phyloP scores from a whole-genome alignment of 1,139 yeast species.

The Scheffersomyces lignicola region DNA sequence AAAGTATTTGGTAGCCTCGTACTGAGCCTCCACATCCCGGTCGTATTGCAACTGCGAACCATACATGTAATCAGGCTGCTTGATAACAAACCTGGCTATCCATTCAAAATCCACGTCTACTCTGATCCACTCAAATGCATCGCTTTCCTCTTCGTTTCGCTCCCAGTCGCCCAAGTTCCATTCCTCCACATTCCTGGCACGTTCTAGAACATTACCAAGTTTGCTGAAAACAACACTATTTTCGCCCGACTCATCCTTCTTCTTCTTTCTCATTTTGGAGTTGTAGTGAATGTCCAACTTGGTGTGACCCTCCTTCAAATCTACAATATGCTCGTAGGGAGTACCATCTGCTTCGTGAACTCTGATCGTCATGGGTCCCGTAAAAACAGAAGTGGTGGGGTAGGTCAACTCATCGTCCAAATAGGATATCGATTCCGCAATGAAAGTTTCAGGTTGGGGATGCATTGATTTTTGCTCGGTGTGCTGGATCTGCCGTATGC shows the following conservation, averaged over 20 bases:
- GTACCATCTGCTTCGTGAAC: constrained; percentile 99
- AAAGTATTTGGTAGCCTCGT: constrained; percentile 78
- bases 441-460: constrained; percentile 40
- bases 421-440: constrained; percentile 47
- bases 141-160: constrained; percentile 73
- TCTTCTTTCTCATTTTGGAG: constrained; percentile 80
- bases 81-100: constrained; percentile 80
- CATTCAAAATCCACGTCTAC: constrained; percentile 97
- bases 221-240: constrained; percentile 49
- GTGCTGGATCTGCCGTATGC: constrained; percentile 83
- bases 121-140: constrained; percentile 96
- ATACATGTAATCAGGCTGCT: constrained; percentile 94
- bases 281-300: constrained; percentile 93
- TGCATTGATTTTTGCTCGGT: constrained; percentile 47
- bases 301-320: constrained; percentile 79
- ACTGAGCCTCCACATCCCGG: constrained; percentile 94
- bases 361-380: constrained; percentile 95
- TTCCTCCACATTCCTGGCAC: constrained; percentile 56
- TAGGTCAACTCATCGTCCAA: constrained; percentile 39
- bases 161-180: constrained; percentile 83
- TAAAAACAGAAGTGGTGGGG: constrained; percentile 54
- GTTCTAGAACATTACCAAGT: constrained; percentile 75
- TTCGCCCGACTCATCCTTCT: constrained; percentile 50
- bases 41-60: constrained; percentile 93
- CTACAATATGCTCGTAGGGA: constrained; percentile 96